A percentile compares a stretch with the other conserved stretches of the same genome.
phyloP scores from a whole-genome alignment of 495 filamentous ascomycete species.

The Penicillium egyptiacum region DNA sequence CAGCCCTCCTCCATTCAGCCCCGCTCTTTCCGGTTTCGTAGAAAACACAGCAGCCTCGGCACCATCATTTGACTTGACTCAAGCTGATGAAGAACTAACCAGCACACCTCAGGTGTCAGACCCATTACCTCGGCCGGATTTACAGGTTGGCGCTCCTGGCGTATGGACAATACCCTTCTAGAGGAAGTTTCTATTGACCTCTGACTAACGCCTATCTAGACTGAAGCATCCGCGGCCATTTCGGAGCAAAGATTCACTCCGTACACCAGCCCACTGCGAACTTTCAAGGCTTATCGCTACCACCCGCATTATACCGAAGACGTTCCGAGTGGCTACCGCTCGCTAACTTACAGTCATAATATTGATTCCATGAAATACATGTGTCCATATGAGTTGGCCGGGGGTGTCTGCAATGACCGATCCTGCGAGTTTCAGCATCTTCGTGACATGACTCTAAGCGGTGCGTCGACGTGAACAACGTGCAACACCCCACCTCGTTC shows the following conservation, averaged over 20 bases:
- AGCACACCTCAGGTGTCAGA: conserved; percentile 31
- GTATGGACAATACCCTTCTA: conserved; percentile 35
- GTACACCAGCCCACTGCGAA: conserved; percentile 78
- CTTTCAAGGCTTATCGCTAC: conserved; percentile 86
- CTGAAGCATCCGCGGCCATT: conserved; percentile 16
- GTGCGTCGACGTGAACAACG: conserved; percentile 64
- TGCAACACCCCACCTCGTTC: conserved; percentile 26
- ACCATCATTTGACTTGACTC: conserved; percentile 22
- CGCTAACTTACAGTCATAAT: conserved; percentile 87
- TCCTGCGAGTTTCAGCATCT: conserved; percentile 79
- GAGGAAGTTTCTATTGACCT: conserved; percentile 13
- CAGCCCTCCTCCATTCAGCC: conserved; percentile 42
- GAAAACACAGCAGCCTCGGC: conserved; percentile 20
- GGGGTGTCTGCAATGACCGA: conserved; percentile 73
- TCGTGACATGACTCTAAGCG: conserved; percentile 68
- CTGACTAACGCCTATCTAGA: conserved; percentile 30
- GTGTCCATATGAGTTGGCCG: conserved; percentile 71
- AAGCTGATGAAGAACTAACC: conserved; percentile 35
- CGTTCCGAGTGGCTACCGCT: conserved; percentile 75
- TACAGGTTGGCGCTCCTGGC: conserved; percentile 37
- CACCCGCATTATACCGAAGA: conserved; percentile 70
- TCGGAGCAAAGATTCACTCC: conserved; percentile 56
- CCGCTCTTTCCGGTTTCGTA: conserved; percentile 28
- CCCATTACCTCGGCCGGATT: conserved; percentile 18
- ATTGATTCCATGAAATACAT: conserved; percentile 72